Base-by-base conservation (phyloP, 345 rosid genomes). In the Acer saccharum region DNA sequence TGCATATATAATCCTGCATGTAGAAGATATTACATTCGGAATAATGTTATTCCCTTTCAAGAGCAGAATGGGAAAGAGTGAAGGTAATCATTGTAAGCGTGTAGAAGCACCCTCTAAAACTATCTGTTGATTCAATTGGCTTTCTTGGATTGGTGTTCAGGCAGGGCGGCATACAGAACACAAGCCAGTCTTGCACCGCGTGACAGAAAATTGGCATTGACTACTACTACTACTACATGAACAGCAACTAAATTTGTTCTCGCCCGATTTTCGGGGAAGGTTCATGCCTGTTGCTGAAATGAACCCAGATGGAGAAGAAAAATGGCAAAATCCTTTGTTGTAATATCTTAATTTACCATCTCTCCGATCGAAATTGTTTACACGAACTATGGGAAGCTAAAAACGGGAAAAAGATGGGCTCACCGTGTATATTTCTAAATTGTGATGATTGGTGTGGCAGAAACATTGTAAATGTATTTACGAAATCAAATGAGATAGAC, bases 111-210 rank as follows among this genome's bases (percentile, higher is more conserved):
- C 20, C 52, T 60, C 11, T 0, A 29, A n/a, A 14, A 50, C n/a
- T 50, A 57, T 32, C 16, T 8, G 48, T 18, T 20, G 21, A 71
- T 54, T 60, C 20, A 48, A 43, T 16, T 61, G 52, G 57, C 60
- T 68, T 76, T 72, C 43, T 65, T 83, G 39, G 65, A 55, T 43
- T 76, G 74, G 10, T 78, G 79, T 73, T 46, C 87, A 83, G 87
- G 79, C 39, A 84, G 54, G 73, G 71, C 72, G 0, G 67, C 75
- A 44, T 32, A 79, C 17, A 76, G 80, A 73, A 23, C 77, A 43
- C 78, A 66, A 41, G 43, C 41, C 4, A 81, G 76, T 69, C 74
- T 75, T 20, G 20, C 48, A 50, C 77, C 65, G 4, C 75, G 52
- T n/a, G 78, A 69, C 68, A 69, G 78, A 77, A 86, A 79, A 10